Conservation (phyloP, 2,329 filamentous ascomycete species). For the Tolypocladium tropicale region DNA sequence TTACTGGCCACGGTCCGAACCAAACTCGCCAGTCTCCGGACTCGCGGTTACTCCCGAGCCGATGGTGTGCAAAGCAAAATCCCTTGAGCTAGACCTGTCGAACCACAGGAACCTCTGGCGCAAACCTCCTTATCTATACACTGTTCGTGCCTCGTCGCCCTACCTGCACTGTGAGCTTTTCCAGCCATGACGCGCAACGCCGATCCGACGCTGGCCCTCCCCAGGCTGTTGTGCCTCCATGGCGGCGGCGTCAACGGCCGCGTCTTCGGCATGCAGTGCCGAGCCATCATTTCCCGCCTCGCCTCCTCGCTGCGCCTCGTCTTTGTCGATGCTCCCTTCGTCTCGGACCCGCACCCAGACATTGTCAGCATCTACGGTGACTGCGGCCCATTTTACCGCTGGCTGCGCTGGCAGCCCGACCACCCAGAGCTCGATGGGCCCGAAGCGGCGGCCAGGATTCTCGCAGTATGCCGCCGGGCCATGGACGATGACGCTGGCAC, state of each 20-base stretch:
- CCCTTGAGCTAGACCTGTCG: not conserved
- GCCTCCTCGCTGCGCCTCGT: slow-evolving; percentile 54
- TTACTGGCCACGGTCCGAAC: not conserved
- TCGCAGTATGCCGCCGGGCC: slow-evolving; percentile 26
- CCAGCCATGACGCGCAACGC: not conserved
- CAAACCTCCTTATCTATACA: not conserved
- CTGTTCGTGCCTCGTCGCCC: not conserved
- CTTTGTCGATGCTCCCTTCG: slow-evolving; percentile 61
- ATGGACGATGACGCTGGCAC: slow-evolving; percentile 45
- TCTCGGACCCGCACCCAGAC: slow-evolving; percentile 49
- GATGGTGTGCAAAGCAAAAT: not conserved
- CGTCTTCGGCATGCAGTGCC: slow-evolving; percentile 60
- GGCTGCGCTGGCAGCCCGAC: slow-evolving; percentile 51
- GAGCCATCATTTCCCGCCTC: slow-evolving; percentile 38
- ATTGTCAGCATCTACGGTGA: slow-evolving; percentile 55
- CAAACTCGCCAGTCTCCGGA: not conserved
- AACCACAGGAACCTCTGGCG: not conserved
- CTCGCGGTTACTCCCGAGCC: not conserved
- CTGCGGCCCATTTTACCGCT: slow-evolving; percentile 53
- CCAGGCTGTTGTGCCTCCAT: slow-evolving; percentile 71
- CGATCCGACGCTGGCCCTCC: slow-evolving; percentile 23
- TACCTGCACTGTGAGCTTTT: not conserved
- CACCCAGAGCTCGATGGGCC: slow-evolving; percentile 37
- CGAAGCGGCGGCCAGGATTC: slow-evolving; percentile 26
- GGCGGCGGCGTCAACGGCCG: slow-evolving; percentile 65